These are phyloP conservation scores for Atractiella rhizophila DNA, from an alignment of 768 basidiomycete species.

Conservation along the genomic window DNA sequence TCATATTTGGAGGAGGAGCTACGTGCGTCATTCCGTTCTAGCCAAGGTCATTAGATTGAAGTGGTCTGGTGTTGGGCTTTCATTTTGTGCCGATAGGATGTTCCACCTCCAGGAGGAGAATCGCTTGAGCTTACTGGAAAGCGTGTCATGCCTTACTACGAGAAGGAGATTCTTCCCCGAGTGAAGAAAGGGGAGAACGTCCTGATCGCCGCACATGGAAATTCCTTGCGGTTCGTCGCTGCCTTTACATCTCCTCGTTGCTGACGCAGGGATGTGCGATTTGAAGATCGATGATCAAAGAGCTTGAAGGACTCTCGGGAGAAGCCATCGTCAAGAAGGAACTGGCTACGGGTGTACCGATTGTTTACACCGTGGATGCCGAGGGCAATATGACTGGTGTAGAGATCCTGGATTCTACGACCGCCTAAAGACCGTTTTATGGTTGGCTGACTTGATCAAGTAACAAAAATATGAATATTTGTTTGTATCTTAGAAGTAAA, in stretches of 20 bases:
- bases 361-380: too few species aligned
- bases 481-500: too few species aligned
- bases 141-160: slow-evolving; percentile 17
- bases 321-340: slow-evolving; percentile 16
- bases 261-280: not conserved
- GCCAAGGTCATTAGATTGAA: not conserved
- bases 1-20: slow-evolving; percentile 17
- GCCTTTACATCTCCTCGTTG: not conserved
- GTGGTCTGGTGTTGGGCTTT: too few species aligned
- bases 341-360: not conserved
- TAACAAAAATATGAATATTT: too few species aligned
- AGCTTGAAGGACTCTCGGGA: slow-evolving; percentile 12
- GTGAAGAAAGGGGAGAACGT: slow-evolving; percentile 15
- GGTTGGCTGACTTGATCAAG: too few species aligned
- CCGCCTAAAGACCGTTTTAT: too few species aligned
- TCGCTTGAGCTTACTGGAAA: slow-evolving; percentile 16
- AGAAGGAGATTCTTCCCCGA: slow-evolving; percentile 14
- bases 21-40: not conserved
- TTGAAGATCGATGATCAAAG: slow-evolving; percentile 12
- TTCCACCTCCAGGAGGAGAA: slow-evolving; percentile 17
- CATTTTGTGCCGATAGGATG: too few species aligned
- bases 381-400: too few species aligned
- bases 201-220: slow-evolving; percentile 18
- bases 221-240: slow-evolving; percentile 14
- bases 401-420: too few species aligned